phyloP scores from a whole-genome alignment of 192 early-diverging fungal genomes.

The Umbelopsis vinacea region DNA sequence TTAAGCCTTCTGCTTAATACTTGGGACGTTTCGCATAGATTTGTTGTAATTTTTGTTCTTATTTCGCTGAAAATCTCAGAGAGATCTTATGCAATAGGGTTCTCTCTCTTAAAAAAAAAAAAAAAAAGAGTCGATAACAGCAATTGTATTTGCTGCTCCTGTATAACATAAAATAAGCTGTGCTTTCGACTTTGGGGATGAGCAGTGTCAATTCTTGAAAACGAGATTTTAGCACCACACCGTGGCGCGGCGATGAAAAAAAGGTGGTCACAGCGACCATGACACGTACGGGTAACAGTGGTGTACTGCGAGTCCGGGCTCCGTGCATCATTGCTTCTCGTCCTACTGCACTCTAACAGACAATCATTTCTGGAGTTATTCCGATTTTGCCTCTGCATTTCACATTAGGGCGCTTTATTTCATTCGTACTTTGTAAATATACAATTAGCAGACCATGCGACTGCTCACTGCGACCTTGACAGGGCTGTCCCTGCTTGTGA shows the following conservation, averaged over 20 bases:
- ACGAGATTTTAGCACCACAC: no score
- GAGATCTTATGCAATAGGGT: not conserved
- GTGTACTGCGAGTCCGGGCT: not conserved
- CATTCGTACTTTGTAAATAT: not conserved
- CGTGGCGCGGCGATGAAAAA: not conserved
- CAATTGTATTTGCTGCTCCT: no score
- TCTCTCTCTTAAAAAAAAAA: not conserved
- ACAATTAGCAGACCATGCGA: constrained; percentile 13
- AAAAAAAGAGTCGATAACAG: not conserved
- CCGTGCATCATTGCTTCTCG: not conserved
- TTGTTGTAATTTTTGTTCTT: not conserved
- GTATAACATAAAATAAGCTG: no score
- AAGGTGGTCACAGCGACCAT: constrained; percentile 8
- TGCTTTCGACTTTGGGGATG: no score
- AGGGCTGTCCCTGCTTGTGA: constrained; percentile 16
- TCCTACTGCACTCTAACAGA: not conserved
- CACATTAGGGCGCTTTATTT: not conserved
- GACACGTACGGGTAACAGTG: not conserved
- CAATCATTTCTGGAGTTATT: not conserved
- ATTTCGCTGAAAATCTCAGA: not conserved
- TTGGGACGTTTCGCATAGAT: not conserved
- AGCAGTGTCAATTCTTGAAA: no score
- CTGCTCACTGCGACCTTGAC: constrained; percentile 22
- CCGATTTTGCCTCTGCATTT: not conserved
- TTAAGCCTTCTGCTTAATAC: constrained; percentile 12